Conservation (phyloP, 2,329 filamentous ascomycete species). For the Calonectria pteridis region DNA sequence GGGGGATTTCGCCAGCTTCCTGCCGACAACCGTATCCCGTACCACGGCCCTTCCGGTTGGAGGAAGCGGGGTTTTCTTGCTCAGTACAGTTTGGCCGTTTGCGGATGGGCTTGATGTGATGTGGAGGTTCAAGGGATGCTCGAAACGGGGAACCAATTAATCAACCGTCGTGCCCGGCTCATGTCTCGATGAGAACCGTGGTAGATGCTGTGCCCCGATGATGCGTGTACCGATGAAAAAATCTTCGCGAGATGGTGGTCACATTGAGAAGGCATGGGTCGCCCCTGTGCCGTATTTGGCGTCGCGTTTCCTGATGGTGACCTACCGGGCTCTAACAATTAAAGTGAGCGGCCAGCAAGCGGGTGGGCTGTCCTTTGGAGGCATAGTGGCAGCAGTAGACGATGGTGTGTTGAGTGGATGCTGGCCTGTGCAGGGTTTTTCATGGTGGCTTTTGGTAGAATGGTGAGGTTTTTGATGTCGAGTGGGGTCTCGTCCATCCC, state of each 20-base stretch:
- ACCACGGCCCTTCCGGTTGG: background rate
- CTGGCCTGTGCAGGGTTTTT: conserved; percentile 25
- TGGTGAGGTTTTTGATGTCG: conserved; percentile 26
- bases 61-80: conserved; percentile 3
- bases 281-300: conserved; percentile 8
- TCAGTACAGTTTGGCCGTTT: conserved; percentile 2
- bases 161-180: conserved; percentile 1
- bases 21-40: background rate
- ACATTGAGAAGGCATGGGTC: conserved; percentile 6
- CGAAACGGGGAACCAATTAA: background rate
- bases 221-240: conserved; percentile 12
- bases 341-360: conserved; percentile 21
- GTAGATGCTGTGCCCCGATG: conserved; percentile 17
- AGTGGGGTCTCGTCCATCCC: conserved; percentile 18
- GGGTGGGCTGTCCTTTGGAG: conserved; percentile 28
- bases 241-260: conserved; percentile 14
- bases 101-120: background rate
- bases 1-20: background rate
- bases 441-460: conserved; percentile 6
- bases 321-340: conserved; percentile 8
- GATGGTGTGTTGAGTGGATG: conserved; percentile 19
- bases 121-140: background rate
- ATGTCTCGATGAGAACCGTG: background rate
- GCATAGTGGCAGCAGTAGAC: conserved; percentile 16
- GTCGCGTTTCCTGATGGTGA: background rate